Evolutionary conservation across 108 stramenopile species (phyloP).

Genomic region (Poteriospumella lacustris): DNA sequence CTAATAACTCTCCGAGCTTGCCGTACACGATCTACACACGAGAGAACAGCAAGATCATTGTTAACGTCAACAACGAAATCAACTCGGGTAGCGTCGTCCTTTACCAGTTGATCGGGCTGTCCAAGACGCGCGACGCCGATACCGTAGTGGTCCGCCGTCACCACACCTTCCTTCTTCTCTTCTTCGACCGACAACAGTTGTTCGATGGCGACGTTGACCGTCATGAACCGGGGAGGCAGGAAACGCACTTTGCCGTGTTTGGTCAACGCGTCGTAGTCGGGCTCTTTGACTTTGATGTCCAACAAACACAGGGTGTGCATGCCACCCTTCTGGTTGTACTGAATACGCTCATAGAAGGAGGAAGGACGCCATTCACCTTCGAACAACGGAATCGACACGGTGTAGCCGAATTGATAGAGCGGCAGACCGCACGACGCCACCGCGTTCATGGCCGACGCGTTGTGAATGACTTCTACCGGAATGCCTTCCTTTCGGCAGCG

Average conservation of each 20-base stretch:
- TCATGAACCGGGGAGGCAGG: conserved; percentile 97
- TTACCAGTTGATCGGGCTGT: conserved; percentile 65
- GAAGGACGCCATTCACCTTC: conserved; percentile 82
- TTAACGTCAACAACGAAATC: too few species aligned
- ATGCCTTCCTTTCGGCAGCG: conserved; percentile 68
- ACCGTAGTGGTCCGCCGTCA: conserved; percentile 34
- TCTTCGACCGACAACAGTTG: conserved; percentile 85
- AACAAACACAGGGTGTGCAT: conserved; percentile 98
- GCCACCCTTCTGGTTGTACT: conserved; percentile 84
- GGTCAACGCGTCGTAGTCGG: conserved; percentile 89
- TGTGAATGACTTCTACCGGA: conserved; percentile 87
- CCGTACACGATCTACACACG: conserved; percentile 20
- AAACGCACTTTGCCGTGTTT: conserved; percentile 73
- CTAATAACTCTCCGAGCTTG: conserved; percentile 58
- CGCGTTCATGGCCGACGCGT: conserved; percentile 97
- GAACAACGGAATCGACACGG: conserved; percentile 96
- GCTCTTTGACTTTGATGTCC: conserved; percentile 82
- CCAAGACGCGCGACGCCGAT: conserved; percentile 91
- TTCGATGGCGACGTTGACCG: conserved; percentile 64
- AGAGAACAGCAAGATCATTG: too few species aligned
- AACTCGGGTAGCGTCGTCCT: too few species aligned
- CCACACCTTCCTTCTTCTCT: conserved; percentile 53
- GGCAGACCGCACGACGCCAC: conserved; percentile 91
- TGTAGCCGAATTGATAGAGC: conserved; percentile 95
- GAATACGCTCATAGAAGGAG: conserved; percentile 87